Conservation (phyloP, 352 stramenopile genomes). For the Phytopythium sindhum region DNA sequence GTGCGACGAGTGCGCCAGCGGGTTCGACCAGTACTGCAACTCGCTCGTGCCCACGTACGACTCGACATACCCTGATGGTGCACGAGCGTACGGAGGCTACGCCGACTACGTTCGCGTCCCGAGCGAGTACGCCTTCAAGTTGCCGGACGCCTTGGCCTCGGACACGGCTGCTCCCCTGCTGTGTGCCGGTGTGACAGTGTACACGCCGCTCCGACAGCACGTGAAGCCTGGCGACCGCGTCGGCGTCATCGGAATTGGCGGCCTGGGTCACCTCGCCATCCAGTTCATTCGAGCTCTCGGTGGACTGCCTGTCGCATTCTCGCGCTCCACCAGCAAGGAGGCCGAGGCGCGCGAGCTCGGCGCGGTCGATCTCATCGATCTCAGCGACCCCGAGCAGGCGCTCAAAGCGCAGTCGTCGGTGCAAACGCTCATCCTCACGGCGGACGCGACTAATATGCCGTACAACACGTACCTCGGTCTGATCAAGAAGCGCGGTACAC, state of each 20-base stretch:
- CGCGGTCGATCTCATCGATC: conserved; percentile 56
- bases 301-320: conserved; percentile 52
- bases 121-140: conserved; percentile 58
- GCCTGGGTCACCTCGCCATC: conserved; percentile 71
- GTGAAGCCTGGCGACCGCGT: conserved; percentile 53
- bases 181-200: conserved; percentile 60
- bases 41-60: conserved; percentile 8
- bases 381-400: conserved; percentile 33
- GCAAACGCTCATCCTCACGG: conserved; percentile 67
- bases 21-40: conserved; percentile 56
- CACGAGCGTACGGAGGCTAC: conserved; percentile 56
- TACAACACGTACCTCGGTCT: conserved; percentile 47
- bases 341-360: conserved; percentile 44
- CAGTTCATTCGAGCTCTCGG: conserved; percentile 70
- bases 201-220: conserved; percentile 7
- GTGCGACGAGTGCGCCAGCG: conserved; percentile 51
- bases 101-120: conserved; percentile 60
- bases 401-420: conserved; percentile 26
- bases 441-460: conserved; percentile 46
- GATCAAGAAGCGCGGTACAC: conserved; percentile 45
- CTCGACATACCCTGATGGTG: conserved; percentile 29
- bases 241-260: conserved; percentile 68
- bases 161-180: conserved; percentile 52
- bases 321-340: conserved; percentile 37
- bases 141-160: conserved; percentile 61